A percentile compares a stretch with the other conserved stretches of the same genome.
Evolutionary conservation across 148 eudicot species (phyloP).

Genomic region (Fallopia convolvulus): DNA sequence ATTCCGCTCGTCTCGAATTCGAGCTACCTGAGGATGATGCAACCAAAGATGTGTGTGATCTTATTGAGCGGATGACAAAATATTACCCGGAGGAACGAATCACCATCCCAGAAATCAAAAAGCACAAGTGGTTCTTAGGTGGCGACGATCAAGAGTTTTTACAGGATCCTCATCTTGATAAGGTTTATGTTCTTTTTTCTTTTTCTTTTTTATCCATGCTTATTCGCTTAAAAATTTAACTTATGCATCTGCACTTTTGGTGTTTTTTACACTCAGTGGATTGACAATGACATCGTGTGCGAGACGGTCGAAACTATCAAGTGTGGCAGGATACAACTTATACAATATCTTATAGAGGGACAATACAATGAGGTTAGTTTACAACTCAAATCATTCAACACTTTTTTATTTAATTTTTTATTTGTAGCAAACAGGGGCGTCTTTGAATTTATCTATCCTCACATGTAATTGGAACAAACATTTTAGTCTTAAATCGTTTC

Average conservation of each 20-base stretch:
- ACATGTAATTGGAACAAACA: too few species aligned
- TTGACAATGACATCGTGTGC: not conserved
- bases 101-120: not conserved
- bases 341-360: not conserved
- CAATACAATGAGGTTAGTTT: too few species aligned
- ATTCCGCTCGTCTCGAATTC: not conserved
- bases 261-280: not conserved
- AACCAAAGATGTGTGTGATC: not conserved
- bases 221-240: not conserved
- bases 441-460: too few species aligned
- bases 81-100: not conserved
- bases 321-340: not conserved
- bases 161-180: not conserved
- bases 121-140: not conserved
- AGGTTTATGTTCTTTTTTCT: not conserved
- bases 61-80: not conserved
- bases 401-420: too few species aligned
- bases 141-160: not conserved
- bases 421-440: too few species aligned
- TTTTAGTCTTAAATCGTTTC: too few species aligned
- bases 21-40: not conserved
- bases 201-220: not conserved
- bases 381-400: too few species aligned
- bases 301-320: too few species aligned
- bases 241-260: not conserved